Conservation (phyloP, 148 eudicot genomes). For the Rhododendron vialii region DNA sequence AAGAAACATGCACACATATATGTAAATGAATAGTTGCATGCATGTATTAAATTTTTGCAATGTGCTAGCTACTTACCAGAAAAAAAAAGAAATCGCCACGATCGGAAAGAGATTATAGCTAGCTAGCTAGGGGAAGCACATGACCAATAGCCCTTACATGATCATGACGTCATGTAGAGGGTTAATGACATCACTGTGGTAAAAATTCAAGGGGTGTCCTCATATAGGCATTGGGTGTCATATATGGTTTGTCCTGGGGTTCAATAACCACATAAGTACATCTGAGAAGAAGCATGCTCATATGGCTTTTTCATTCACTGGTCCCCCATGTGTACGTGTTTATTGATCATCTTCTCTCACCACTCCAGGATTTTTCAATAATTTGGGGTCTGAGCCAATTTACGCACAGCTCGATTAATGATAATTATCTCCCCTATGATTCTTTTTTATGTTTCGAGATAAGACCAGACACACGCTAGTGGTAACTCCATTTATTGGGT, state of each 20-base stretch:
- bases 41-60: background rate
- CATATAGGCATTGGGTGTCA: conserved; percentile 12
- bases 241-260: conserved; percentile 12
- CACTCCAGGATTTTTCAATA: too few species aligned
- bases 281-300: background rate
- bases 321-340: background rate
- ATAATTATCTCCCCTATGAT: background rate
- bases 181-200: conserved; percentile 21
- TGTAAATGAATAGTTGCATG: background rate
- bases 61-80: background rate
- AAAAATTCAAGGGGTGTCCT: conserved; percentile 11
- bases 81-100: background rate
- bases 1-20: background rate
- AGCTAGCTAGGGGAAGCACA: background rate
- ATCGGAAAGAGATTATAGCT: background rate
- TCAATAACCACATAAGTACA: background rate
- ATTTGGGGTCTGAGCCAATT: too few species aligned
- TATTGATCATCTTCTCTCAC: too few species aligned
- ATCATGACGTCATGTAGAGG: conserved; percentile 9
- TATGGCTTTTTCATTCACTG: background rate
- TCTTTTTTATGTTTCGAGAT: background rate
- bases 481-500: background rate
- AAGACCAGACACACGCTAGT: background rate
- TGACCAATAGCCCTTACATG: background rate
- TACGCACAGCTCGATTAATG: too few species aligned